Percentiles rank a stretch among this genome's conserved stretches.
Conservation (phyloP, 345 rosid genomes). For the Arabidopsis arenosa region DNA sequence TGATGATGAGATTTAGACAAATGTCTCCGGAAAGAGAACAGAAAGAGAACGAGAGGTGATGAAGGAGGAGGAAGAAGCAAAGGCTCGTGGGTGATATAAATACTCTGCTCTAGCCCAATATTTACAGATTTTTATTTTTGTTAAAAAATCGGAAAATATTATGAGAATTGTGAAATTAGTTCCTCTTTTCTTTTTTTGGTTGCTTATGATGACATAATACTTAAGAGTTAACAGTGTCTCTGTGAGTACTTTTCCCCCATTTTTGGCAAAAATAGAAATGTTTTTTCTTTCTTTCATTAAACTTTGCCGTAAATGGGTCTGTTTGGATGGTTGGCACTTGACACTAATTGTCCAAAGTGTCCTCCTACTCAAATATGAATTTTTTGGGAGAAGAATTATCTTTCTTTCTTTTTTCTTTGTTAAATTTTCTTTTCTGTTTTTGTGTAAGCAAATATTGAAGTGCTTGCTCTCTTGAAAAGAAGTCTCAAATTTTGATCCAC, state of each 20-base stretch:
- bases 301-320: conserved; percentile 42
- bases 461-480: background rate
- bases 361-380: conserved; percentile 21
- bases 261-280: conserved; percentile 26
- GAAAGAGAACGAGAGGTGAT: conserved; percentile 41
- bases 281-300: conserved; percentile 25
- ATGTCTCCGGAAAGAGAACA: conserved; percentile 38
- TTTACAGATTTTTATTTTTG: background rate
- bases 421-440: background rate
- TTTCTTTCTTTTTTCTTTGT: too few species aligned
- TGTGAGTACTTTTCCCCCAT: conserved; percentile 1
- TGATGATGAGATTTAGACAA: conserved; percentile 26
- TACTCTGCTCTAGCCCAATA: conserved; percentile 40
- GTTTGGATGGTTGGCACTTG: conserved; percentile 42
- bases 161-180: background rate
- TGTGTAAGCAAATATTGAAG: background rate
- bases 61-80: conserved; percentile 34
- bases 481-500: background rate
- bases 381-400: background rate
- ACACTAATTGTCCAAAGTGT: conserved; percentile 32
- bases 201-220: background rate
- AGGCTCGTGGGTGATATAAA: conserved; percentile 46
- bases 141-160: background rate
- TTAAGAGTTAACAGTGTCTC: background rate
- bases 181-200: background rate